Conservation (phyloP, 1,284 basidiomycete genomes). For the Naganishia liquefaciens region DNA sequence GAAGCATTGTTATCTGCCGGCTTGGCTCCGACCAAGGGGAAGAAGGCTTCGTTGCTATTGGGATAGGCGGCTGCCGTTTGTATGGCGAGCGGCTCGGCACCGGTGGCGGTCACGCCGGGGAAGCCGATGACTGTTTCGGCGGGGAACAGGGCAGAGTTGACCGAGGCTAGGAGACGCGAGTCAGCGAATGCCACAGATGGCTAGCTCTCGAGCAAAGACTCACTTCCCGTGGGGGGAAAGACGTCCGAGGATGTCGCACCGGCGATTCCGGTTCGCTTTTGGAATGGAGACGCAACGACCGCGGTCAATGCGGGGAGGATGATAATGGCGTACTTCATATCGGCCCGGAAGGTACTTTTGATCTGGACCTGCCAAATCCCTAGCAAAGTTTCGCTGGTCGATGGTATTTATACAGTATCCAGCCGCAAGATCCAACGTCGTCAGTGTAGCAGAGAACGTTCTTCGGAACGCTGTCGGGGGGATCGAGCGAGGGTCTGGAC, state of each 20-base stretch:
- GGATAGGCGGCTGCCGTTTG: slow-evolving; percentile 55
- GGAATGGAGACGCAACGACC: slow-evolving; percentile 38
- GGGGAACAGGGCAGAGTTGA: slow-evolving; percentile 53
- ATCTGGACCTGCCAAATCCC: too few relatives aligned
- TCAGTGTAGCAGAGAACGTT: too few relatives aligned
- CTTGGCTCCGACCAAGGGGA: slow-evolving; percentile 51
- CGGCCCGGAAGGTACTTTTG: neutral
- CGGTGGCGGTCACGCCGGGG: slow-evolving; percentile 58
- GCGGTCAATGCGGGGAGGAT: slow-evolving; percentile 39
- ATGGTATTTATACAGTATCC: too few relatives aligned
- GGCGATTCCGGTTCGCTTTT: slow-evolving; percentile 35
- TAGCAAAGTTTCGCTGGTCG: too few relatives aligned
- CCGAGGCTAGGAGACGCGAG: slow-evolving; percentile 33
- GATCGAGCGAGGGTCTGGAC: too few relatives aligned
- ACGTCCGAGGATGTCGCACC: slow-evolving; percentile 42
- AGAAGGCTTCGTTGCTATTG: slow-evolving; percentile 52
- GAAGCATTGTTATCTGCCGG: slow-evolving; percentile 31
- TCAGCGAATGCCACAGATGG: neutral
- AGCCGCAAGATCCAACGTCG: too few relatives aligned
- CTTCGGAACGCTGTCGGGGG: too few relatives aligned
- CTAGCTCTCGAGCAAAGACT: slow-evolving; percentile 9
- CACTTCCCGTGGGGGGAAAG: slow-evolving; percentile 43
- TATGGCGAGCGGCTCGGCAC: slow-evolving; percentile 59
- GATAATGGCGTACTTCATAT: slow-evolving; percentile 3
- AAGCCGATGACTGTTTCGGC: slow-evolving; percentile 58